Base-by-base conservation (phyloP, 1,284 basidiomycete genomes). In the Ustilago shanxiensis region DNA sequence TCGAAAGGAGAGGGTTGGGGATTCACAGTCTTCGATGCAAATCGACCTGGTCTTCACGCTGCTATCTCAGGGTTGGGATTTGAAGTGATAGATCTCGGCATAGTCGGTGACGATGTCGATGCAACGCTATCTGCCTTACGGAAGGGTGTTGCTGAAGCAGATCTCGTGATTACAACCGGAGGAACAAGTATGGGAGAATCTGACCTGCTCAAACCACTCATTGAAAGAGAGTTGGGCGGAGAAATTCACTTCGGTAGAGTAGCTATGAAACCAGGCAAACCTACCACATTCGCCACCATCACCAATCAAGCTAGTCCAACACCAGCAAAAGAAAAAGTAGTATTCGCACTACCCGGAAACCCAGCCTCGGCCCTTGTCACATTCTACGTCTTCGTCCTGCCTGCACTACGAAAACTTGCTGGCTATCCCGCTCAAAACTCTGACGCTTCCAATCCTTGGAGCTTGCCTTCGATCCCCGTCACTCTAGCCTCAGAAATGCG, bases 131-230 rank as follows among this genome's bases (percentile, higher is more conserved):
- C 86, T 8, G 89, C 89, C 2, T 88, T 95, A 49, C 82, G 86
- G 55, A 86, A 85, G 26, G 93, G 91, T 0, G 87, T 93, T 4
- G 86, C 88, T 29, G 82, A 87, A 22, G 91, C 93, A 0, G 94
- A 95, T 81, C 86, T 95, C 2, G 85, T 95, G 10, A 86, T 95
- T 11, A 93, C 93, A 0, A 95, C 94, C 0, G 94, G 94, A 13
- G 94, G 94, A 2, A 95, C 94, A 2, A 93, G 92, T 6, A 95
- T 95, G 94, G 94, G 94, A 2, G 90, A 94, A 11, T 90, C 90
- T 1, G 94, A 95, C 84, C 88, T 95, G 29, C 87, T 95, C 52
- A 95, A 95, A 84, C 94, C 94, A 1, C 90, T 95, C 60, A 91
- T 95, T 69, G 94, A 95, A 86, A 89, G 91, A 20, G 88, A 92